Evolutionary conservation across 2,329 filamentous ascomycete species (phyloP).

Genomic region (Fusarium mundagurra): DNA sequence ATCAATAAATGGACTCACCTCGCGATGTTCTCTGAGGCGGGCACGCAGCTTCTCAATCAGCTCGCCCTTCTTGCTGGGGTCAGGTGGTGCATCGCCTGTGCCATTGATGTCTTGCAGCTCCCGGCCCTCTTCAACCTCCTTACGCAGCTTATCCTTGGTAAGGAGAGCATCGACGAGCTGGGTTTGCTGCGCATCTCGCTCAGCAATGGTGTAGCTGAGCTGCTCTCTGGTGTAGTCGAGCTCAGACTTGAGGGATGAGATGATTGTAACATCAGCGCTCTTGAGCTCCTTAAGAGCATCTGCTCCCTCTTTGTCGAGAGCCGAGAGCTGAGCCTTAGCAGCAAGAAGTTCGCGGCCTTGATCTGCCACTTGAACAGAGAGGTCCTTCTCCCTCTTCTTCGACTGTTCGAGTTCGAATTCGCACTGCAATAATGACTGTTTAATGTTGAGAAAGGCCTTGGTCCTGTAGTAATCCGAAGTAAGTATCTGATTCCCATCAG

Average conservation of each 20-base stretch:
- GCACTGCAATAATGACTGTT: constrained; percentile 57
- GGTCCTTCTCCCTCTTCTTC: constrained; percentile 53
- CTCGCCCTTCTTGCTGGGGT: constrained; percentile 56
- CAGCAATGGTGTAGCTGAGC: constrained; percentile 58
- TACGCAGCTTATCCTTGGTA: constrained; percentile 68
- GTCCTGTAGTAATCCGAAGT: constrained; percentile 60
- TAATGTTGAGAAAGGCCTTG: constrained; percentile 62
- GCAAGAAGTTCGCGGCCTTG: constrained; percentile 65
- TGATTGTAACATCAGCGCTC: constrained; percentile 67
- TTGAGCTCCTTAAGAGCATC: constrained; percentile 68
- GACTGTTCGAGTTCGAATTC: constrained; percentile 59
- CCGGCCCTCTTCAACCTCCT: constrained; percentile 60
- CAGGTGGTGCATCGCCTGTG: constrained; percentile 47
- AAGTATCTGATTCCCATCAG: constrained; percentile 51
- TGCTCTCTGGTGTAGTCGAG: constrained; percentile 65
- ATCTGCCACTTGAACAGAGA: constrained; percentile 62
- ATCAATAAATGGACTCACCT: constrained; percentile 58
- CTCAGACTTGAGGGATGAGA: constrained; percentile 66
- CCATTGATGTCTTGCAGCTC: constrained; percentile 53
- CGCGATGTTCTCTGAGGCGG: constrained; percentile 65
- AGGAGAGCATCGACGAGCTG: constrained; percentile 69
- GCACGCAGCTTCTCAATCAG: constrained; percentile 68
- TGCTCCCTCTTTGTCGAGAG: constrained; percentile 63
- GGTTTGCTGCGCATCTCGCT: constrained; percentile 66
- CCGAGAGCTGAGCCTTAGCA: constrained; percentile 63